phyloP scores from a whole-genome alignment of 768 basidiomycete species.

The Pulveroboletus sp. region DNA sequence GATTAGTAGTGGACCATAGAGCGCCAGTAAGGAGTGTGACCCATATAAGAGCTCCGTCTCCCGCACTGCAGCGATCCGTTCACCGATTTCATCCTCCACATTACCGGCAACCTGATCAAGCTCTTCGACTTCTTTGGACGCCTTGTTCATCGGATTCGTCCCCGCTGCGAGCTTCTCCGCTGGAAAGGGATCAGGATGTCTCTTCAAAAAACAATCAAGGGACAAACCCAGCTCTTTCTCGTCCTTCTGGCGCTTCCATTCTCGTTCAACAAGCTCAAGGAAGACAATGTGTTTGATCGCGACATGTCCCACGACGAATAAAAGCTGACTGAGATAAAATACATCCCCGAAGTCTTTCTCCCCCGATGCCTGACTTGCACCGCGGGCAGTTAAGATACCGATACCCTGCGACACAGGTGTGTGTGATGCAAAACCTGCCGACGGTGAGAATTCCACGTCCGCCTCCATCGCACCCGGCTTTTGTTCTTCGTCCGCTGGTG shows the following conservation, averaged over 20 bases:
- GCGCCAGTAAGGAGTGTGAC: slow-evolving; percentile 67
- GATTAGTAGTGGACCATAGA: slow-evolving; percentile 88
- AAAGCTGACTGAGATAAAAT: slow-evolving; percentile 86
- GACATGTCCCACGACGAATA: slow-evolving; percentile 94
- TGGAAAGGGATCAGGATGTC: slow-evolving; percentile 16
- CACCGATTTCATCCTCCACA: slow-evolving; percentile 97
- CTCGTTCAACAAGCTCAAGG: slow-evolving; percentile 90
- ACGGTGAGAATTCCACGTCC: slow-evolving; percentile 30
- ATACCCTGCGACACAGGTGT: slow-evolving; percentile 19
- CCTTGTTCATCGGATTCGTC: slow-evolving; percentile 33
- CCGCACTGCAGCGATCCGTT: slow-evolving; percentile 75
- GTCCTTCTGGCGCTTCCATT: slow-evolving; percentile 95
- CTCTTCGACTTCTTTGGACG: slow-evolving; percentile 69
- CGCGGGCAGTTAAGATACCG: slow-evolving; percentile 9
- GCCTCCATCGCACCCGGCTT: slow-evolving; percentile 53
- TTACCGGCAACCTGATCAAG: slow-evolving; percentile 97
- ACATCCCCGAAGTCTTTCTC: slow-evolving; percentile 68
- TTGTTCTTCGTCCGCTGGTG: slow-evolving; percentile 20
- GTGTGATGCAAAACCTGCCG: slow-evolving; percentile 17
- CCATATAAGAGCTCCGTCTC: slow-evolving; percentile 89
- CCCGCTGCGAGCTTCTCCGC: slow-evolving; percentile 57
- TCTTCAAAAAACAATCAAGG: not conserved
- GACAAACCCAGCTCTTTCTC: slow-evolving; percentile 70
- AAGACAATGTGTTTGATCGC: slow-evolving; percentile 98
- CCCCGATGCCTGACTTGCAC: slow-evolving; percentile 7